Conservation (phyloP, 192 early-diverging fungal genomes). For the Coemansia javaensis region DNA sequence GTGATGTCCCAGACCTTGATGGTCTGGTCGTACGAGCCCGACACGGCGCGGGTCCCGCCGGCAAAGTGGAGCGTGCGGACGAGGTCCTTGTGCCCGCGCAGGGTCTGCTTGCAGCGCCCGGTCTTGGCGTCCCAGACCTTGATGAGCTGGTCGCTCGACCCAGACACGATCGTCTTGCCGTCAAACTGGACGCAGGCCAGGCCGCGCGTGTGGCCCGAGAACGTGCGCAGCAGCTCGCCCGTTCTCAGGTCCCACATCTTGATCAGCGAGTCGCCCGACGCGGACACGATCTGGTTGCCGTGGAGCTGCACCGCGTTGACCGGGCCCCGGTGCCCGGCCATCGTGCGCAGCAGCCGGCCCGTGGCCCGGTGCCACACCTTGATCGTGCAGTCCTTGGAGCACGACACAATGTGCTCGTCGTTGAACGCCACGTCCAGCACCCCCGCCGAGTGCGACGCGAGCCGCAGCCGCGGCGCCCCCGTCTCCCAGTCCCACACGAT, state of each 20-base stretch:
- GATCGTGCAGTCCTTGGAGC: slow-evolving; percentile 90
- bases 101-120: slow-evolving; percentile 57
- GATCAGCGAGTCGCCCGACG: slow-evolving; percentile 76
- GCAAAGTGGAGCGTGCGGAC: slow-evolving; percentile 81
- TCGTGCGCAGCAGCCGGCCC: slow-evolving; percentile 56
- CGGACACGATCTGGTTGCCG: slow-evolving; percentile 68
- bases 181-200: slow-evolving; percentile 84
- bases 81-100: slow-evolving; percentile 65
- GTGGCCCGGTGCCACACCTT: slow-evolving; percentile 76
- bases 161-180: slow-evolving; percentile 69
- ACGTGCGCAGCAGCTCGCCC: slow-evolving; percentile 67
- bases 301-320: slow-evolving; percentile 89
- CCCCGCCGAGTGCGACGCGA: slow-evolving; percentile 73
- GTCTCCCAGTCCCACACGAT: slow-evolving; percentile 76
- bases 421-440: slow-evolving; percentile 88
- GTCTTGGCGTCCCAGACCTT: slow-evolving; percentile 74
- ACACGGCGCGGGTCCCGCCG: slow-evolving; percentile 75
- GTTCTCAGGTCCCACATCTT: slow-evolving; percentile 75
- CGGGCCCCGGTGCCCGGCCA: slow-evolving; percentile 84
- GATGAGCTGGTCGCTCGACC: slow-evolving; percentile 78
- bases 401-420: slow-evolving; percentile 66
- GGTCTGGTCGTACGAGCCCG: slow-evolving; percentile 89
- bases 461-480: slow-evolving; percentile 34
- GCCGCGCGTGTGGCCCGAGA: slow-evolving; percentile 74
- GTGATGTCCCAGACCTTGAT: slow-evolving; percentile 92